phyloP scores from a whole-genome alignment of 371 early-diverging fungal genomes.

The Mucor indicus region DNA sequence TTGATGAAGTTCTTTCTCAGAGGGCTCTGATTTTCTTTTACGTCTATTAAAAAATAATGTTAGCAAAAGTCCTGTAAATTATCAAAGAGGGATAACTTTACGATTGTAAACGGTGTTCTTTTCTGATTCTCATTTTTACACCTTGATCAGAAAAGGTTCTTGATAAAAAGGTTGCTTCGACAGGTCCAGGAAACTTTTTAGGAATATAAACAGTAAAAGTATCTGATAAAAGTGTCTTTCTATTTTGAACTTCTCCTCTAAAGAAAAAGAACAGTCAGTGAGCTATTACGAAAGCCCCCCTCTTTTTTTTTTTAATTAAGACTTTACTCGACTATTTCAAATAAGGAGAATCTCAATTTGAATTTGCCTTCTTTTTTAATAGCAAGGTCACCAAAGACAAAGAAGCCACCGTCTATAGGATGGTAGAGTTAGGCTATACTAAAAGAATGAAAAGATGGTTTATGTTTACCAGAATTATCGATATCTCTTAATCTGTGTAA shows the following conservation, averaged over 20 bases:
- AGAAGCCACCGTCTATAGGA: constrained; percentile 77
- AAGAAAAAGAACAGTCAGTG: not conserved
- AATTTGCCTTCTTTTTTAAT: constrained; percentile 84
- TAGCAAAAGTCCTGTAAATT: not conserved
- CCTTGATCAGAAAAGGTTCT: constrained; percentile 90
- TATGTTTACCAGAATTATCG: constrained; percentile 48
- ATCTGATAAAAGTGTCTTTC: constrained; percentile 65
- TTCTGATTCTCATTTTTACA: constrained; percentile 83
- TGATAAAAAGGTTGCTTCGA: constrained; percentile 80
- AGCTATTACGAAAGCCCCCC: no score
- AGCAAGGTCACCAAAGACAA: constrained; percentile 92
- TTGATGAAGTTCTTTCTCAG: not conserved
- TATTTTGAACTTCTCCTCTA: constrained; percentile 62
- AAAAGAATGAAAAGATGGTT: not conserved
- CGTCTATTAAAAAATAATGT: not conserved
- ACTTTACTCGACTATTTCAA: constrained; percentile 74
- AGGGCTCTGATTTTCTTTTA: constrained; percentile 9
- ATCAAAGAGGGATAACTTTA: constrained; percentile 2
- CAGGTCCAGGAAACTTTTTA: constrained; percentile 88
- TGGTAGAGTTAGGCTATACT: not conserved
- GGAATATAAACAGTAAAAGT: constrained; percentile 77
- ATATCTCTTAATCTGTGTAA: constrained; percentile 77
- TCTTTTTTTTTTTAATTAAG: no score
- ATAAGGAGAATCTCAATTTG: constrained; percentile 80
- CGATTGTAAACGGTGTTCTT: constrained; percentile 38